phyloP scores from a whole-genome alignment of 441 rosid genomes.

The Gossypium gossypioides region DNA sequence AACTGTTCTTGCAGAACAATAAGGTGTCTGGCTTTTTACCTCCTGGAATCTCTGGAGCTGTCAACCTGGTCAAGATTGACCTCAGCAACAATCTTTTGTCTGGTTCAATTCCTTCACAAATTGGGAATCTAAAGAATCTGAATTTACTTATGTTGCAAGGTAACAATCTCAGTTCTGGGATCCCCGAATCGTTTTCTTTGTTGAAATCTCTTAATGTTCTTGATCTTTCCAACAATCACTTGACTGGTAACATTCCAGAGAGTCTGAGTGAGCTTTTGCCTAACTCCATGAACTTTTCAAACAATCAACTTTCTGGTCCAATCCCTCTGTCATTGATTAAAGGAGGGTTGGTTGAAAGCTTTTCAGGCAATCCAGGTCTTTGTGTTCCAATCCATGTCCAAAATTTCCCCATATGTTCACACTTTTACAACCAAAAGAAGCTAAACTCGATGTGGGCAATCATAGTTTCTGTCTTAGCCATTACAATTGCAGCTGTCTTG shows the following conservation, averaged over 20 bases:
- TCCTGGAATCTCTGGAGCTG: constrained; percentile 53
- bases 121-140: constrained; percentile 64
- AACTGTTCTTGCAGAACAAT: constrained; percentile 70
- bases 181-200: constrained; percentile 54
- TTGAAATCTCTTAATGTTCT: constrained; percentile 79
- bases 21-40: constrained; percentile 63
- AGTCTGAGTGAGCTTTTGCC: constrained; percentile 55
- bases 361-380: constrained; percentile 74
- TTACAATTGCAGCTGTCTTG: constrained; percentile 49
- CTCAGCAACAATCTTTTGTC: constrained; percentile 62
- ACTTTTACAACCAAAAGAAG: constrained; percentile 33
- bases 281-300: constrained; percentile 69
- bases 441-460: constrained; percentile 51
- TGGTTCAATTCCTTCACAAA: constrained; percentile 75
- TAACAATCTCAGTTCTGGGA: constrained; percentile 54
- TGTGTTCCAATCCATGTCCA: constrained; percentile 47
- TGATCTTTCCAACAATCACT: constrained; percentile 67
- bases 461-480: constrained; percentile 40
- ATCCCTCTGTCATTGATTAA: constrained; percentile 58
- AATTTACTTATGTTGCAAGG: constrained; percentile 64
- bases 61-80: constrained; percentile 79
- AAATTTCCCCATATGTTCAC: constrained; percentile 55
- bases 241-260: constrained; percentile 72
- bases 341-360: constrained; percentile 74
- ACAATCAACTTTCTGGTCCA: constrained; percentile 76